These are phyloP conservation scores for Cinchona pubescens DNA, from an alignment of 257 asterid species.

Conservation along the genomic window DNA sequence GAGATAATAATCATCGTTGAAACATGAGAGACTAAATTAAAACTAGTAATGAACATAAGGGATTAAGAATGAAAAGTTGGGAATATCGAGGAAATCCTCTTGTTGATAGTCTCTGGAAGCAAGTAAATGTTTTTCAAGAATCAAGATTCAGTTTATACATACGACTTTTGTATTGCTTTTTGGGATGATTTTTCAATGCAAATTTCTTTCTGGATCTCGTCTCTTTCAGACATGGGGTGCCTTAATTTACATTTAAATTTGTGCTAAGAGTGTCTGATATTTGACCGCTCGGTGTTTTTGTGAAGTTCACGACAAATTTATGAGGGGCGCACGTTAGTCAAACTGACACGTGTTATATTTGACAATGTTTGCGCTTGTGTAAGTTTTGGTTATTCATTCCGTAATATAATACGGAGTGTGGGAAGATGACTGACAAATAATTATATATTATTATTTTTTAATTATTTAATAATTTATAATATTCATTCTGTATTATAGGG, in stretches of 20 bases:
- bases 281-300: constrained; percentile 53
- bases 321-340: constrained; percentile 27
- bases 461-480: too few species aligned
- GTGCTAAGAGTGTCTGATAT: constrained; percentile 26
- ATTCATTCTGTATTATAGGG: too few species aligned
- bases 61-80: neutral
- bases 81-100: constrained; percentile 25
- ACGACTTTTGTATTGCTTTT: constrained; percentile 2
- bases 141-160: constrained; percentile 35
- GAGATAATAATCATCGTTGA: too few species aligned
- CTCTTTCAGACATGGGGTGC: constrained; percentile 13
- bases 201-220: constrained; percentile 11
- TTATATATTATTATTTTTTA: too few species aligned
- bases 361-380: too few species aligned
- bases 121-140: constrained; percentile 16
- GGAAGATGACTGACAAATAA: too few species aligned
- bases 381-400: too few species aligned
- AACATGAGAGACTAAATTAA: neutral
- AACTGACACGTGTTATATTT: constrained; percentile 11
- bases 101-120: constrained; percentile 1
- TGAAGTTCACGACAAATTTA: constrained; percentile 43
- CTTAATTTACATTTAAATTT: too few species aligned
- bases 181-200: constrained; percentile 2
- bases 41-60: neutral
- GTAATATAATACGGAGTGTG: too few species aligned